phyloP scores from a whole-genome alignment of 768 basidiomycete genomes.

The Leccinum uliginosum region DNA sequence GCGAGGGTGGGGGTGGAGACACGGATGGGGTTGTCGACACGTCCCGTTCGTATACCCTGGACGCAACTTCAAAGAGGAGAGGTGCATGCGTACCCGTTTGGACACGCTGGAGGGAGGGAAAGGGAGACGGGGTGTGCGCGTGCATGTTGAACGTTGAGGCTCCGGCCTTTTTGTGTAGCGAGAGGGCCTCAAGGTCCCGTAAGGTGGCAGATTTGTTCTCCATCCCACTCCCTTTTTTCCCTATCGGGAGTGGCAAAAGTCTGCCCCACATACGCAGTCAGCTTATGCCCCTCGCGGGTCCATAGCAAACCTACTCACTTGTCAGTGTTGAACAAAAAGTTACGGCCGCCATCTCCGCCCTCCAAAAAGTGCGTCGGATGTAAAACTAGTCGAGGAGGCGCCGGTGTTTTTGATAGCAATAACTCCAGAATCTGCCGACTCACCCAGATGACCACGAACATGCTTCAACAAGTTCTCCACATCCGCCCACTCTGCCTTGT shows the following conservation, averaged over 20 bases:
- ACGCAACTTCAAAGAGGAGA: too few species aligned
- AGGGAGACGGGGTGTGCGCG: too few species aligned
- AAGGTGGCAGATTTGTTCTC: too few species aligned
- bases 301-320: conserved; percentile 38
- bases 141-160: too few species aligned
- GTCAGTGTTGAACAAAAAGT: conserved; percentile 91
- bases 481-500: conserved; percentile 78
- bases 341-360: conserved; percentile 84
- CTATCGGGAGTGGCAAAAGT: conserved; percentile 71
- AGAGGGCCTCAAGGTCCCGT: too few species aligned
- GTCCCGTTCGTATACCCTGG: too few species aligned
- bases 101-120: too few species aligned
- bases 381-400: conserved; percentile 48
- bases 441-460: conserved; percentile 84
- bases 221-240: too few species aligned
- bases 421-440: conserved; percentile 15
- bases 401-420: background rate
- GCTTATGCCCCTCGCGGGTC: background rate
- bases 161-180: too few species aligned
- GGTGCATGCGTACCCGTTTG: too few species aligned
- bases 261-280: conserved; percentile 26
- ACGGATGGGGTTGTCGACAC: too few species aligned
- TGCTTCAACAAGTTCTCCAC: conserved; percentile 83
- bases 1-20: too few species aligned
- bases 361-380: conserved; percentile 87